Evolutionary conservation across 352 stramenopile genomes (phyloP), one percentile per base, ranked within the genome.

Genomic region (Globisporangium iwayamae): DNA sequence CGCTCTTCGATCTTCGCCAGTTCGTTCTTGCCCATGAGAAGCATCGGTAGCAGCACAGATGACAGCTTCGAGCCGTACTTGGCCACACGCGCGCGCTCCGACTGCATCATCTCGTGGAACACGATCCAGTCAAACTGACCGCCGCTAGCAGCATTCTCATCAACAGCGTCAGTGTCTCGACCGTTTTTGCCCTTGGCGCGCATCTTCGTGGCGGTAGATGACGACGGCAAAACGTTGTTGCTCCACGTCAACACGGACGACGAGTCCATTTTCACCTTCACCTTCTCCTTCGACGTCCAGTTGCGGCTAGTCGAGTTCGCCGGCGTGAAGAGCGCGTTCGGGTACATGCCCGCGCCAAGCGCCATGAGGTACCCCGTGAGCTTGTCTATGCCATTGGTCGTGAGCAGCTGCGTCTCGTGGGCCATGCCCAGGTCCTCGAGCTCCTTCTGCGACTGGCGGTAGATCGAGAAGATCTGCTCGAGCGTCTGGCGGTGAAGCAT

Each of bases 51-150:
- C 25, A 91, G 64, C 45, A 67, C 34, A 14, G 83, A 90, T 20
- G 83, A 75, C 28, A 94, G 63, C 58, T 87, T 91, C 5, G 83
- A 88, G 18, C 73, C 78, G 65, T 91, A 87, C 60, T 90, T 89
- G 10, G 83, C 85, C 5, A 87, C 60, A 9, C 85, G 83, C 14
- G 68, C 80, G 55, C 73, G 78, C 50, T 90, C 80, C 2, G 80
- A 87, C 62, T 94, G 85, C 79, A 90, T 90, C 85, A 94, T 94
- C 68, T 91, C 85, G 56, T 94, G 83, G 58, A 90, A 94, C 58
- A 90, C 73, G 10, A 90, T 76, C 83, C 83, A 94, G 55, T 94
- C 76, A 32, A 83, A 56, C 4, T 67, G 71, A 1, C 58, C 70
- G 1, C 58, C 70, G 28, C 34, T 51, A 18, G 18, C 36, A 11